Base-by-base conservation (phyloP, 73 alveolate species). In the Paramecium pentaurelia region DNA sequence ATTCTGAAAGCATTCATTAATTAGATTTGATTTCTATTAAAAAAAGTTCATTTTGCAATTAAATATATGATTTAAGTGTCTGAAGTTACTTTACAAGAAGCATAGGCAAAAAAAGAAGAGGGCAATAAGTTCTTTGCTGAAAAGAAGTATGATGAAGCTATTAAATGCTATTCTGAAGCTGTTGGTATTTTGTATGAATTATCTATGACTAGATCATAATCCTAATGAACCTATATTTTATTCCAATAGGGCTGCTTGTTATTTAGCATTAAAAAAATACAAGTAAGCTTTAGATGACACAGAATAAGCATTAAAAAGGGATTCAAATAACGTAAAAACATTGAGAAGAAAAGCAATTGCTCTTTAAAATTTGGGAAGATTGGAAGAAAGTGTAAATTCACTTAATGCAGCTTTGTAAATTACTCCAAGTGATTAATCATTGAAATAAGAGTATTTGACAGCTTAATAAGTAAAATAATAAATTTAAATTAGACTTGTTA, bases 1-100 rank as follows among this genome's bases (percentile, higher is more conserved):
- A 92, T 96, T 22, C 95, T 98, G 45, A 96, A 97, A 94, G 99
- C 99, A 14, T 98, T 97, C 90, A 98, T 97, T 42, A 97, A 97
- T 86, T 98, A 98, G 92, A 97, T 98, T 85, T 98, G 94, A 89
- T 18, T 42, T 49, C 45, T 32, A 28, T 54, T 49, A 86, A 34
- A 54, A 64, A 12, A 64, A 64, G 84, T 64, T 64, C 84, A 64
- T 64, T 64, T 64, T 64, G 84, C 77, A 64, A 32, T 73, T 30
- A 37, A 73, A 73, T 38, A 37, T 37, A 68, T 68, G 86, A 88
- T 88, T 88, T 40, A 58, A 60, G 80, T 88, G 40, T 80, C 91
- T 45, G 91, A 80, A 45, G 34, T 45, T 5, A 12, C 44, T 45
- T 64, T 80, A 27, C 16, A 49, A 8, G 77, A 80, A 45, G 91